phyloP scores from a whole-genome alignment of 2,329 filamentous ascomycete species.

The Zymoseptoria passerinii region DNA sequence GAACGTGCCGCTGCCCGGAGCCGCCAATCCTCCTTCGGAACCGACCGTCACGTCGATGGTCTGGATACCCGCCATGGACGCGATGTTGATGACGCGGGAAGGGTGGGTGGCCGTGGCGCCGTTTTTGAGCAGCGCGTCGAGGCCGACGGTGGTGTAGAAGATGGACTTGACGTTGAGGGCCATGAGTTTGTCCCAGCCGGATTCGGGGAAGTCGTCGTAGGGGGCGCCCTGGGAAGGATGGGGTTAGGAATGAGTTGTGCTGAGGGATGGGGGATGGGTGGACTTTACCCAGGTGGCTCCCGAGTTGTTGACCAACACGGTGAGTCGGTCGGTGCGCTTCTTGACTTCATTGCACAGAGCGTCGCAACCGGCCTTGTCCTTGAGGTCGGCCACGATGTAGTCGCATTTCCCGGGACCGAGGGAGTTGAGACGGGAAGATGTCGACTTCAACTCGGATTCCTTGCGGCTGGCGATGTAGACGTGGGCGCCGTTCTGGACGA shows the following conservation, averaged over 20 bases:
- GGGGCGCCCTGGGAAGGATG: constrained; percentile 34
- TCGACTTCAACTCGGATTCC: constrained; percentile 38
- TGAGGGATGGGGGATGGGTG: background rate
- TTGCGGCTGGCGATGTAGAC: constrained; percentile 39
- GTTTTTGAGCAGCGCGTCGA: constrained; percentile 38
- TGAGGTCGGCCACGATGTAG: constrained; percentile 36
- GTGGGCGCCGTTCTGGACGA: constrained; percentile 37
- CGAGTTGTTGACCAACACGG: constrained; percentile 41
- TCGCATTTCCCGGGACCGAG: constrained; percentile 40
- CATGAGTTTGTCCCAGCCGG: constrained; percentile 51
- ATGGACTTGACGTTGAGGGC: constrained; percentile 30
- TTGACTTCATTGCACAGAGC: constrained; percentile 36
- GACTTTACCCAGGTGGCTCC: constrained; percentile 31
- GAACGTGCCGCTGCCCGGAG: constrained; percentile 36
- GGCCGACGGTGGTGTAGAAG: constrained; percentile 42
- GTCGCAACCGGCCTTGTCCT: constrained; percentile 37
- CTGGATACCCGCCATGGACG: constrained; percentile 37
- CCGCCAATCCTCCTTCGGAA: constrained; percentile 43
- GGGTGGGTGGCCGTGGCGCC: constrained; percentile 34
- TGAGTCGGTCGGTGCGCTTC: constrained; percentile 38
- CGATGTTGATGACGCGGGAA: constrained; percentile 40
- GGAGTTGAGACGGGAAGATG: constrained; percentile 34
- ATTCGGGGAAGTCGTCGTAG: constrained; percentile 50
- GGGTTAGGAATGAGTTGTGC: background rate
- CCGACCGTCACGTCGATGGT: constrained; percentile 41